phyloP scores from a whole-genome alignment of 2,329 filamentous ascomycete species.

The Fusarium sp. region DNA sequence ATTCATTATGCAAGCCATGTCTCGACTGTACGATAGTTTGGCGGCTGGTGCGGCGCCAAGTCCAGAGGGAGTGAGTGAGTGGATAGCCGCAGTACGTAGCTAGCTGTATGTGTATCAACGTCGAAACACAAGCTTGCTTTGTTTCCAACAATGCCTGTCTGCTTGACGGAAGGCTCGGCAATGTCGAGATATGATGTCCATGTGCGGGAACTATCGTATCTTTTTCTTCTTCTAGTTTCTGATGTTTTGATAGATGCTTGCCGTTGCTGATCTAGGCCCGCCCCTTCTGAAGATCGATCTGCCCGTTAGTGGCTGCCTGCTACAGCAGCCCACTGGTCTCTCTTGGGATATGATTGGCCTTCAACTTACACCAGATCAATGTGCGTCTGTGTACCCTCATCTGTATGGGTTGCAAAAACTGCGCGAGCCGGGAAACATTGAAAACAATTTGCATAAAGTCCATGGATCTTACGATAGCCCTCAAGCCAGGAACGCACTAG shows the following conservation, averaged over 20 bases:
- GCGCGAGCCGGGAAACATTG: conserved; percentile 1
- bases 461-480: neutral
- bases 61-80: conserved; percentile 1
- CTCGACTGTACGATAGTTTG: conserved; percentile 28
- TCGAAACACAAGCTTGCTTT: conserved; percentile 20
- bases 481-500: neutral
- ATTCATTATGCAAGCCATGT: conserved; percentile 44
- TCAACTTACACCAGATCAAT: conserved; percentile 31
- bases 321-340: conserved; percentile 24
- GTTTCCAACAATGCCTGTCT: conserved; percentile 6
- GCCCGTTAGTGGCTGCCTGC: conserved; percentile 32
- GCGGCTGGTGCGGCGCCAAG: conserved; percentile 1
- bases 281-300: conserved; percentile 34
- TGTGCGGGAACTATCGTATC: conserved; percentile 32
- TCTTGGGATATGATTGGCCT: conserved; percentile 28
- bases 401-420: conserved; percentile 14
- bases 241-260: conserved; percentile 19
- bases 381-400: neutral
- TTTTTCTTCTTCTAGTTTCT: neutral
- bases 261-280: conserved; percentile 28
- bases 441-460: neutral
- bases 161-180: conserved; percentile 26
- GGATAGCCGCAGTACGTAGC: neutral
- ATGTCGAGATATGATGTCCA: conserved; percentile 14
- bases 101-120: neutral